Evolutionary conservation across 1,284 basidiomycete genomes (phyloP).

Genomic region (Spongispora temasekensis): DNA sequence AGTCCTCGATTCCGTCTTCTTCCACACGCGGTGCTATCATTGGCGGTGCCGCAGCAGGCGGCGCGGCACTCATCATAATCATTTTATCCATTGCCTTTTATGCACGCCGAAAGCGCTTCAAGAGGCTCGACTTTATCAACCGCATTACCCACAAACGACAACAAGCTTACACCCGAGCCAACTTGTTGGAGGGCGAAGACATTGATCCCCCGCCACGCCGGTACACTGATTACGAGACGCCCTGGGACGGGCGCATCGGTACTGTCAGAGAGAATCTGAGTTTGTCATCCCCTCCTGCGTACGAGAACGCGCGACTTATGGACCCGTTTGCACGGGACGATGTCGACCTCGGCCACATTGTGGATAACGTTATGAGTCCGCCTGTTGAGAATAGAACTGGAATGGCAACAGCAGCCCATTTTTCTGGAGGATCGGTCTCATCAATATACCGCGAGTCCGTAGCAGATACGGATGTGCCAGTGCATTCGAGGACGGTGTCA

Average conservation of each 20-base stretch:
- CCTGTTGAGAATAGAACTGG: neutral
- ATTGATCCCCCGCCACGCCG: constrained; percentile 39
- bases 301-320: constrained; percentile 42
- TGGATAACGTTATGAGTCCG: constrained; percentile 57
- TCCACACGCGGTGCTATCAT: constrained; percentile 43
- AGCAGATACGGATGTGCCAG: constrained; percentile 3
- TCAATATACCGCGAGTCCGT: constrained; percentile 21
- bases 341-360: constrained; percentile 45
- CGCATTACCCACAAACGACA: constrained; percentile 33
- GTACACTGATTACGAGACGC: constrained; percentile 35
- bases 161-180: constrained; percentile 39
- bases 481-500: constrained; percentile 21
- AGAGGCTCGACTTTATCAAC: constrained; percentile 41
- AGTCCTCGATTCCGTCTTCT: constrained; percentile 5
- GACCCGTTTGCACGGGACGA: constrained; percentile 40
- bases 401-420: constrained; percentile 12
- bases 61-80: constrained; percentile 41
- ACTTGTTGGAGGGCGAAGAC: constrained; percentile 48
- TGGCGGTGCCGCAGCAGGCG: constrained; percentile 48
- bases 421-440: constrained; percentile 24
- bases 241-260: constrained; percentile 17
- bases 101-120: constrained; percentile 43
- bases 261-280: no score
- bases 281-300: no score
- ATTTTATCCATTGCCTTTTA: constrained; percentile 43